Evolutionary conservation across 1,284 basidiomycete species (phyloP), one percentile per base, ranked within the genome.

Genomic region (Xerocomus minutiporus): DNA sequence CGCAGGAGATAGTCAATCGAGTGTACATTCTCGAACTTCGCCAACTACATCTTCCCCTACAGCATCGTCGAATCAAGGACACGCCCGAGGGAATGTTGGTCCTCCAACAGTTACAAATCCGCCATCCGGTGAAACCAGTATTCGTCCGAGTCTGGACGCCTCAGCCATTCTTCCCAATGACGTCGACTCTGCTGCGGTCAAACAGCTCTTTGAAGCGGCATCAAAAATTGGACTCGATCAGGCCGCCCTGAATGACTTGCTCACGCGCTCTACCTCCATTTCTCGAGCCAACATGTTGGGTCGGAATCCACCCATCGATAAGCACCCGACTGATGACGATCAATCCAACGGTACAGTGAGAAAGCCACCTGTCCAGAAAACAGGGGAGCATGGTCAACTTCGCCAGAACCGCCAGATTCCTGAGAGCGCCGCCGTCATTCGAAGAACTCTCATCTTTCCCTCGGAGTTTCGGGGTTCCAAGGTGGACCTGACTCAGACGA

Each of bases 381-480:
- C 67, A 38, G 67, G 71, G 48, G 74, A 76, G 48, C 62, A 67
- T 48, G 56, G 61, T 49, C 65, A 72, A 50, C 74, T 75, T 41
- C 73, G 75, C 52, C 75, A 75, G 46, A 75, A 72, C 58, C 52
- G 13, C 17, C 63, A 66, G 40, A 59, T 67, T 56, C 65, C 71
- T 61, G 68, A 73, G 56, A 65, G 63, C 31, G 80, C 76, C 59
- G 68, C 81, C 20, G 71, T 91, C 50, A 76, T 91, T 48, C 80
- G 89, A 60, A 77, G 88, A 59, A 91, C 88, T 1, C 78, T 91
- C 59, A 84, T 91, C 57, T 82, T 84, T 61, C 83, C 89, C 42
- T 85, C 83, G 49, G 84, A 87, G 59, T 70, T 77, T 44, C 74
- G 75, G 59, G 70, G 73, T 40, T 77, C 83, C 25, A 75, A 74